Percentiles rank a stretch among this genome's conserved stretches.
phyloP scores from a whole-genome alignment of 306 rosid genomes.

The Crataegus laevigata region DNA sequence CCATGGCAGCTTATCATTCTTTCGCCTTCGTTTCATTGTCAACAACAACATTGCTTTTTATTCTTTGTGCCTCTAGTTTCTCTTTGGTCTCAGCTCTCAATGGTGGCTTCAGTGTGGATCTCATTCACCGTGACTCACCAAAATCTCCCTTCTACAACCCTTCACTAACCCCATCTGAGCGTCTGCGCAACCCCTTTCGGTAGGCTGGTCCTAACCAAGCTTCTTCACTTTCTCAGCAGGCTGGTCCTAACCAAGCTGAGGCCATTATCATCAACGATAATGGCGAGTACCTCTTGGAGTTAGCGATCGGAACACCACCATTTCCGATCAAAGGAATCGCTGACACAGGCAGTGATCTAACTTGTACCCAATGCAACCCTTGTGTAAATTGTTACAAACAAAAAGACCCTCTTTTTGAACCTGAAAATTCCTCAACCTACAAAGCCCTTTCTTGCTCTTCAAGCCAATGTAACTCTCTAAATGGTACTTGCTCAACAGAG shows the following conservation, averaged over 20 bases:
- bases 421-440: constrained; percentile 30
- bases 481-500: background rate
- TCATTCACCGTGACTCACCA: constrained; percentile 48
- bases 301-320: constrained; percentile 52
- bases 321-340: constrained; percentile 19
- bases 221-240: background rate
- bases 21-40: background rate
- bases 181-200: constrained; percentile 19
- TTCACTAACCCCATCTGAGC: constrained; percentile 13
- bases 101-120: constrained; percentile 31
- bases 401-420: constrained; percentile 29
- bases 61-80: background rate
- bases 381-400: constrained; percentile 37
- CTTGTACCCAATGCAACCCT: constrained; percentile 55
- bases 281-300: constrained; percentile 37
- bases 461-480: background rate
- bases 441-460: constrained; percentile 4
- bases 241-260: background rate
- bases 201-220: constrained; percentile 5
- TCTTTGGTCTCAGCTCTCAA: background rate
- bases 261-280: background rate
- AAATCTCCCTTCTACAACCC: constrained; percentile 35
- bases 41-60: background rate
- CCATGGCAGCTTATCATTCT: constrained; percentile 1
- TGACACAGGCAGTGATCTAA: constrained; percentile 53